Evolutionary conservation across 2,329 filamentous ascomycete species (phyloP).

Genomic region (Xylariaceae sp.): DNA sequence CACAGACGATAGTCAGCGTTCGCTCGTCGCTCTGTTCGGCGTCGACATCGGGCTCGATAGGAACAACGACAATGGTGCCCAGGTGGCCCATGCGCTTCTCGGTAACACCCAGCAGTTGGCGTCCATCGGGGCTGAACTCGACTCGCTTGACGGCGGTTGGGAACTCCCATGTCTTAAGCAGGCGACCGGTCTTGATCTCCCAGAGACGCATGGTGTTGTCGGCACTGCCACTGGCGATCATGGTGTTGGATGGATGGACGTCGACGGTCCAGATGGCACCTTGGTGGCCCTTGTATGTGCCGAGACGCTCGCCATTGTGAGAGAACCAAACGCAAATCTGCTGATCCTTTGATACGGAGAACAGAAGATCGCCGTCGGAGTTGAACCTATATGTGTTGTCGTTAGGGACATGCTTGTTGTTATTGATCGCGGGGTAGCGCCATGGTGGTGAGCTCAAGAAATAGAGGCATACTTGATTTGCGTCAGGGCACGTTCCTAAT

Average conservation of each 20-base stretch:
- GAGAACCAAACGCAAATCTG: conserved; percentile 95
- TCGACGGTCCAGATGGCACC: conserved; percentile 99
- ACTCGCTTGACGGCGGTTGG: conserved; percentile 95
- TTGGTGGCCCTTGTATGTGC: conserved; percentile 94
- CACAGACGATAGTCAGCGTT: conserved; percentile 80
- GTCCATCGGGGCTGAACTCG: conserved; percentile 94
- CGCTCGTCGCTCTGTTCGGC: conserved; percentile 82
- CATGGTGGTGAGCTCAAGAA: conserved; percentile 5
- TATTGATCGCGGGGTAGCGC: conserved; percentile 15
- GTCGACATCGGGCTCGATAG: conserved; percentile 77
- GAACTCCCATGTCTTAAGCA: conserved; percentile 97
- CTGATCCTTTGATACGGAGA: conserved; percentile 94
- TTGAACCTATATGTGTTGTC: conserved; percentile 58
- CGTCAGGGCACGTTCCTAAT: conserved; percentile 81
- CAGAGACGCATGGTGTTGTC: conserved; percentile 98
- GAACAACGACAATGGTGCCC: conserved; percentile 87
- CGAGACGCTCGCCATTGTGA: conserved; percentile 94
- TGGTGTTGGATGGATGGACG: conserved; percentile 82
- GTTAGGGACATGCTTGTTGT: conserved; percentile 8
- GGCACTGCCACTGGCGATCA: conserved; percentile 91
- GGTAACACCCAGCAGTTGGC: conserved; percentile 84
- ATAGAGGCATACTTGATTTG: conserved; percentile 68
- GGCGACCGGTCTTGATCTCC: conserved; percentile 89
- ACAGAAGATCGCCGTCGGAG: conserved; percentile 92
- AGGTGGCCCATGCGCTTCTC: conserved; percentile 98